Conservation (phyloP, 495 filamentous ascomycete species). For the Annulohypoxylon moriforme region DNA sequence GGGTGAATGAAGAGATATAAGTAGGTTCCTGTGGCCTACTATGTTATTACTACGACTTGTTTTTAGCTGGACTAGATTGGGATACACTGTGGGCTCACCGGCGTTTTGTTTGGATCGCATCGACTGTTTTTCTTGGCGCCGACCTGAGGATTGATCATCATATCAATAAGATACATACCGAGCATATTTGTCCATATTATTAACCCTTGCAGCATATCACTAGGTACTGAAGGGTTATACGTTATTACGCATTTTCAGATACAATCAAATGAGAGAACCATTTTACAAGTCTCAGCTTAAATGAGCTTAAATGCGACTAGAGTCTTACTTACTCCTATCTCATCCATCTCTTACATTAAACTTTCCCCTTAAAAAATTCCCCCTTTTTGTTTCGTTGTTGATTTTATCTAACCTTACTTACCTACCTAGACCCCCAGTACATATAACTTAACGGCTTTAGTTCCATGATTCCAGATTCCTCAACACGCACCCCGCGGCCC, state of each 20-base stretch:
- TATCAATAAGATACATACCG: slow-evolving; percentile 3
- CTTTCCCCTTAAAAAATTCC: no score
- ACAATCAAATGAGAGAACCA: slow-evolving; percentile 22
- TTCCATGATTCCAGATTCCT: slow-evolving; percentile 77
- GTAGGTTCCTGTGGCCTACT: neutral
- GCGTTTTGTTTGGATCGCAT: slow-evolving; percentile 32
- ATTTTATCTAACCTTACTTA: slow-evolving; percentile 19
- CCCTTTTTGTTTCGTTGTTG: neutral
- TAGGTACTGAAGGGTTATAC: neutral
- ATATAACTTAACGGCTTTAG: slow-evolving; percentile 8
- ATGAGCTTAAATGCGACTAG: neutral
- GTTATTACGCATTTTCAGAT: slow-evolving; percentile 15
- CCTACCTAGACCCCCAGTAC: neutral
- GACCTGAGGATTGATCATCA: slow-evolving; percentile 6
- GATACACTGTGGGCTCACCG: slow-evolving; percentile 29
- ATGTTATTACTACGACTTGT: slow-evolving; percentile 10
- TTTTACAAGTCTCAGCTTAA: slow-evolving; percentile 7
- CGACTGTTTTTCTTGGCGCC: slow-evolving; percentile 2
- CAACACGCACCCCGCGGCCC: slow-evolving; percentile 74
- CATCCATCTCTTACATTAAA: neutral
- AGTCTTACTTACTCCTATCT: neutral
- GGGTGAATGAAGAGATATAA: slow-evolving; percentile 47
- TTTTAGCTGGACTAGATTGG: slow-evolving; percentile 42
- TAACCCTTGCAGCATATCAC: neutral
- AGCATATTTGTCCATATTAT: slow-evolving; percentile 12